A percentile compares a stretch with the other conserved stretches of the same genome.
phyloP scores from a whole-genome alignment of 2,329 filamentous ascomycete species.

The Fusarium penzigii region DNA sequence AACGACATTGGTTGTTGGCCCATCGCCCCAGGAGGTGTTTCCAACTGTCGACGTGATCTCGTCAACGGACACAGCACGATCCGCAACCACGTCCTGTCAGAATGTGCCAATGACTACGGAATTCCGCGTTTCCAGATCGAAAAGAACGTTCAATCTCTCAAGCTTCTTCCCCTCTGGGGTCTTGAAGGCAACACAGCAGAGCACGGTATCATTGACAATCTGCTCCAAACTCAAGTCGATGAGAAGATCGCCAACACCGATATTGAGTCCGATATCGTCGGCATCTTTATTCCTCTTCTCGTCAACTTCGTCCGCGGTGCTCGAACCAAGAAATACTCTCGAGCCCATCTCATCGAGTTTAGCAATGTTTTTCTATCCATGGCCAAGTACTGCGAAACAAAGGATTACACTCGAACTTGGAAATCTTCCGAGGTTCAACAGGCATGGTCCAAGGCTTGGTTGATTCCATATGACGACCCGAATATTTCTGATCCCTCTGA shows the following conservation, averaged over 20 bases:
- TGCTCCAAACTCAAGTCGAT: conserved; percentile 18
- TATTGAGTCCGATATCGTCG: conserved; percentile 9
- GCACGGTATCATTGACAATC: conserved; percentile 19
- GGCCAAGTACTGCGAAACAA: conserved; percentile 20
- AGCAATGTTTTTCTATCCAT: conserved; percentile 18
- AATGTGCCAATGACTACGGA: conserved; percentile 22
- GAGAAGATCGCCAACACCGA: conserved; percentile 17
- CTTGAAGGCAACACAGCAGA: conserved; percentile 19
- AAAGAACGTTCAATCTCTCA: conserved; percentile 22
- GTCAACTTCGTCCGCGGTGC: conserved; percentile 21
- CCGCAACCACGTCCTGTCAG: conserved; percentile 19
- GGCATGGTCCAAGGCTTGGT: conserved; percentile 15
- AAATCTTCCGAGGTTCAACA: conserved; percentile 2
- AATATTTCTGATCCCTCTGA: conserved; percentile 11
- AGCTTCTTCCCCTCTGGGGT: conserved; percentile 20
- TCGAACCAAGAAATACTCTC: conserved; percentile 12
- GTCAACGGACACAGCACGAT: conserved; percentile 23
- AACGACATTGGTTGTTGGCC: conserved; percentile 24
- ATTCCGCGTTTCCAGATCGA: conserved; percentile 22
- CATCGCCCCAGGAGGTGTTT: conserved; percentile 18
- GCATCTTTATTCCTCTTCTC: conserved; percentile 14
- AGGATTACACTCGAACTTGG: conserved; percentile 18
- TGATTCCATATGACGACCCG: conserved; percentile 13
- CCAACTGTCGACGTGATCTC: conserved; percentile 20
- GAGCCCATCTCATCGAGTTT: conserved; percentile 17